These are phyloP conservation scores for Ilex aquifolium DNA, from an alignment of 257 asterid species.

Conservation along the genomic window DNA sequence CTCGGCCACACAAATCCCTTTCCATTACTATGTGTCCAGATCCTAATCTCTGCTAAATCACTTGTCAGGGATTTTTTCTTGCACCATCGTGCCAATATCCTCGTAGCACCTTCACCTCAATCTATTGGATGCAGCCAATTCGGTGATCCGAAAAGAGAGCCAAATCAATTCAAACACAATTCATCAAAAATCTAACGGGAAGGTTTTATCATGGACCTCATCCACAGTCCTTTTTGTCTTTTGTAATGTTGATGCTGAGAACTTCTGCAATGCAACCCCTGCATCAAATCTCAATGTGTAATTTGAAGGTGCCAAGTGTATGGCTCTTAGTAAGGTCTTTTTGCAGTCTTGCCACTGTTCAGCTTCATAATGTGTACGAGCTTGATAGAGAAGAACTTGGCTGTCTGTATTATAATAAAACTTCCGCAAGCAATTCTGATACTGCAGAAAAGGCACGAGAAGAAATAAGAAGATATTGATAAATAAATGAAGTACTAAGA, in stretches of 20 bases:
- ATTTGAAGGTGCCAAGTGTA: constrained; percentile 95
- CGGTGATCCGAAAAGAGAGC: no score
- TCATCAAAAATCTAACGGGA: background rate
- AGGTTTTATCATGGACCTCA: constrained; percentile 42
- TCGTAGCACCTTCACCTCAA: no score
- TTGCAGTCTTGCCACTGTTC: constrained; percentile 99
- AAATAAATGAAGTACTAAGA: background rate
- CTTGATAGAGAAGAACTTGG: constrained; percentile 92
- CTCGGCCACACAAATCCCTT: no score
- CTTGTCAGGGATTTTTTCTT: no score
- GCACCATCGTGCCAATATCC: no score
- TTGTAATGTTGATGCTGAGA: constrained; percentile 95
- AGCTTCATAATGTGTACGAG: constrained; percentile 98
- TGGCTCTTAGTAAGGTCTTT: constrained; percentile 87
- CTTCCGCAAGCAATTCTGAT: constrained; percentile 91
- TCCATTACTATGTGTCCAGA: no score
- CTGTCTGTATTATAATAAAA: constrained; percentile 84
- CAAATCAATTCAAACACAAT: background rate
- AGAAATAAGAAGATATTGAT: background rate
- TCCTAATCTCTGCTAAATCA: no score
- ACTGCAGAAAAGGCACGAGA: constrained; percentile 43
- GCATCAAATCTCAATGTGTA: constrained; percentile 82
- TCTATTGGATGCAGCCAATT: no score
- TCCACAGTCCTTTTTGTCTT: constrained; percentile 86
- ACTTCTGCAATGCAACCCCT: constrained; percentile 93